Percentiles rank a stretch among this genome's conserved stretches.
Conservation (phyloP, 2,329 filamentous ascomycete species). For the Lachnellula arida region DNA sequence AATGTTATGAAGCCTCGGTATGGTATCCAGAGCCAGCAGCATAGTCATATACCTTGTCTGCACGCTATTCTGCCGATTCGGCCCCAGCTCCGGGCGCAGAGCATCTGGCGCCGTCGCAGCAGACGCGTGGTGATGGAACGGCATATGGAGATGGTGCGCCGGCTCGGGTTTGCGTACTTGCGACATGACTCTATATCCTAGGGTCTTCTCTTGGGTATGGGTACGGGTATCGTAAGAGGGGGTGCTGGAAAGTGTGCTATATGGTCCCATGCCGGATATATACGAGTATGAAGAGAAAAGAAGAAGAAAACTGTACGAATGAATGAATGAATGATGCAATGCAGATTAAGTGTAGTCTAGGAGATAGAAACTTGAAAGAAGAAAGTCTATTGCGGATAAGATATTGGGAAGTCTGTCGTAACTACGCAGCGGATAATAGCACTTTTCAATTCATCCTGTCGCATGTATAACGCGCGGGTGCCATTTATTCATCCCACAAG, state of each 20-base stretch:
- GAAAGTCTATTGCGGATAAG: too few species aligned
- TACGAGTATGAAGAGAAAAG: neutral
- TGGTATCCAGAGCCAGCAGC: constrained; percentile 27
- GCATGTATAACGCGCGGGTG: neutral
- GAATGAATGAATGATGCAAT: neutral
- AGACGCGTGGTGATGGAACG: neutral
- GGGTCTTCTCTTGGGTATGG: neutral
- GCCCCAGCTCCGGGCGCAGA: neutral
- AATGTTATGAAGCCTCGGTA: constrained; percentile 29
- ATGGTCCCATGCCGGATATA: constrained; percentile 11
- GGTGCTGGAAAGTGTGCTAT: constrained; percentile 10
- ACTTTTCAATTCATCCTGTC: neutral
- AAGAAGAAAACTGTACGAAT: neutral
- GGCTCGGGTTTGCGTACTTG: constrained; percentile 3
- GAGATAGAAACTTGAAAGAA: too few species aligned
- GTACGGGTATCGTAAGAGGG: neutral
- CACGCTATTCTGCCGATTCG: constrained; percentile 17
- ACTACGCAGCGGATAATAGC: neutral
- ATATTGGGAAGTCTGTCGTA: too few species aligned
- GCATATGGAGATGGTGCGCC: neutral
- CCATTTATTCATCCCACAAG: neutral
- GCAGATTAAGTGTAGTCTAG: too few species aligned
- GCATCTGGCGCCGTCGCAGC: constrained; percentile 3
- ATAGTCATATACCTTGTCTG: constrained; percentile 29
- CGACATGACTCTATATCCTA: constrained; percentile 2